These are phyloP conservation scores for Ogataea paraovalis DNA, from an alignment of 805 yeast species.

Conservation along the genomic window DNA sequence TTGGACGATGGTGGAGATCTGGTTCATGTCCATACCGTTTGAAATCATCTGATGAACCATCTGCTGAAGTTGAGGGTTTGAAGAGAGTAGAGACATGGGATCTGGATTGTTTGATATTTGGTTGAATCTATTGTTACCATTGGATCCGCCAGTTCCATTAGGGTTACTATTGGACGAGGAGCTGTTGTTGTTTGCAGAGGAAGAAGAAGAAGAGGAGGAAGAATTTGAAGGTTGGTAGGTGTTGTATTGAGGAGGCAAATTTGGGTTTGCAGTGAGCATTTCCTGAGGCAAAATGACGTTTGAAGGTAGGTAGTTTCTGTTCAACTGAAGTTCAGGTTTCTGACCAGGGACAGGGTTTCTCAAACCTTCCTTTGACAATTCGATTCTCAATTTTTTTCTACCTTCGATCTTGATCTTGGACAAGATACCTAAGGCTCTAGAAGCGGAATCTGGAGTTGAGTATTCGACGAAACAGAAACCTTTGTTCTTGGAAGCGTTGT, in stretches of 20 bases:
- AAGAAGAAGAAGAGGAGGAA: no score
- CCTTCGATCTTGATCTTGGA: slow-evolving; percentile 42
- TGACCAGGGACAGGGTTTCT: slow-evolving; percentile 35
- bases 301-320: slow-evolving; percentile 46
- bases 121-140: slow-evolving; percentile 11
- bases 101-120: slow-evolving; percentile 16
- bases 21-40: slow-evolving; percentile 33
- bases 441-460: slow-evolving; percentile 47
- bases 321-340: slow-evolving; percentile 41
- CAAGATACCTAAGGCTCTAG: slow-evolving; percentile 41
- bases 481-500: slow-evolving; percentile 54
- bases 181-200: no score
- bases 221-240: no score
- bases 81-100: slow-evolving; percentile 22
- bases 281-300: slow-evolving; percentile 57
- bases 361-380: slow-evolving; percentile 58
- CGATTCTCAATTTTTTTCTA: slow-evolving; percentile 50
- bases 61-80: slow-evolving; percentile 32
- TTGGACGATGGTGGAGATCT: slow-evolving; percentile 27
- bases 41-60: slow-evolving; percentile 34
- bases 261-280: slow-evolving; percentile 29
- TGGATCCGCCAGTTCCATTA: background rate
- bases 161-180: background rate
- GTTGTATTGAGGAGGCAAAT: slow-evolving; percentile 23
- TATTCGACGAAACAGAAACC: slow-evolving; percentile 70